These are phyloP conservation scores for Wickerhamiella azymoides DNA, from an alignment of 805 yeast species.

Conservation along the genomic window DNA sequence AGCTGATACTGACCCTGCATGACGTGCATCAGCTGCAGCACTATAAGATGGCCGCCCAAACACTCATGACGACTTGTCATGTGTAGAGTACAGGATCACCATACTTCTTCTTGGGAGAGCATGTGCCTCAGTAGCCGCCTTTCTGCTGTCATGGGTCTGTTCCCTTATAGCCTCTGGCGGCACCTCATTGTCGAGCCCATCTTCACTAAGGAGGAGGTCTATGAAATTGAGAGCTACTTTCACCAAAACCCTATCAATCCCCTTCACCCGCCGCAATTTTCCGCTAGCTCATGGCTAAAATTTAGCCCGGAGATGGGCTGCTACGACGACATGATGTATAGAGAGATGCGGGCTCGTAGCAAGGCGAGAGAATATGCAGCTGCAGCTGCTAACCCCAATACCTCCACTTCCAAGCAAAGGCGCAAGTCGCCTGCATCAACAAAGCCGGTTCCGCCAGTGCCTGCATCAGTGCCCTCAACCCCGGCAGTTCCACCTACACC, in stretches of 20 bases:
- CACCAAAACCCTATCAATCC: neutral
- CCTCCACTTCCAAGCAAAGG: neutral
- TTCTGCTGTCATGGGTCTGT: conserved; percentile 3
- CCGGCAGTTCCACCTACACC: no score
- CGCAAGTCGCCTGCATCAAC: neutral
- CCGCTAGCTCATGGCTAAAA: neutral
- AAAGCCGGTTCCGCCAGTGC: neutral
- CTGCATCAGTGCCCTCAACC: neutral
- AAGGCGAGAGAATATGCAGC: neutral
- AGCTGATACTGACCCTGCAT: no score
- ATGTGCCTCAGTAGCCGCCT: conserved; percentile 2
- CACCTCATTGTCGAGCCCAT: conserved; percentile 2
- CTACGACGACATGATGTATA: neutral
- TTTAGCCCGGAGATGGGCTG: neutral
- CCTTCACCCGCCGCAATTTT: neutral
- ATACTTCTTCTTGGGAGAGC: conserved; percentile 1
- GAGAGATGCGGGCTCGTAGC: neutral
- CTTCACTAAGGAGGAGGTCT: conserved; percentile 4
- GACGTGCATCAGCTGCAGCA: neutral
- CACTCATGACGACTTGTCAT: neutral
- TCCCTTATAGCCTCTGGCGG: conserved; percentile 4
- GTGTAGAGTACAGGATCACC: neutral
- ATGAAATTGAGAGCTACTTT: conserved; percentile 4
- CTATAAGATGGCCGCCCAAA: neutral
- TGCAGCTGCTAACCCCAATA: no score